Evolutionary conservation across 768 basidiomycete species (phyloP).

Genomic region (Austroboletus eburneus): DNA sequence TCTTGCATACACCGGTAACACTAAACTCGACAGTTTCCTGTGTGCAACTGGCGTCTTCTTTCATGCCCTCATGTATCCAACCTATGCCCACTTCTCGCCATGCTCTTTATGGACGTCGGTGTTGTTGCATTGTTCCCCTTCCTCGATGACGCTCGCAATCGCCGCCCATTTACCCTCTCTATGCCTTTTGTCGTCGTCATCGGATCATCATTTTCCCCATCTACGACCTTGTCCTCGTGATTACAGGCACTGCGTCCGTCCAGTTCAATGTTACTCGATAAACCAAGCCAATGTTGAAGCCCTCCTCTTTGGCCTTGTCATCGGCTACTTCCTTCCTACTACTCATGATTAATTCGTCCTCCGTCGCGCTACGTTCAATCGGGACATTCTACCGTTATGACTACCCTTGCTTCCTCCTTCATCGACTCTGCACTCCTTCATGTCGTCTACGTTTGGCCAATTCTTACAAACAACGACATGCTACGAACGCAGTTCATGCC

Average conservation of each 20-base stretch:
- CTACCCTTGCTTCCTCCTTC: conserved; percentile 13
- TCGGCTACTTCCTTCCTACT: conserved; percentile 46
- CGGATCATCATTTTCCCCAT: conserved; percentile 42
- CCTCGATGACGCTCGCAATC: conserved; percentile 42
- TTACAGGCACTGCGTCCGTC: no score
- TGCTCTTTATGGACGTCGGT: conserved; percentile 9
- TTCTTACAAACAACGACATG: conserved; percentile 1
- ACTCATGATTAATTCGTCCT: conserved; percentile 38
- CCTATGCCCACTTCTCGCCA: conserved; percentile 15
- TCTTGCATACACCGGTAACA: conserved; percentile 37
- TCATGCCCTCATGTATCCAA: conserved; percentile 27
- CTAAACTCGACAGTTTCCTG: conserved; percentile 35
- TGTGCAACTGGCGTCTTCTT: conserved; percentile 48
- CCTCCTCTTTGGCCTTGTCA: conserved; percentile 44
- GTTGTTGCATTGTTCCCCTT: conserved; percentile 35
- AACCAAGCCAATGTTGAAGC: conserved; percentile 49
- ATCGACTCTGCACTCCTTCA: conserved; percentile 23
- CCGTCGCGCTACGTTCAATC: conserved; percentile 14
- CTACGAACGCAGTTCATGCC: conserved; percentile 17
- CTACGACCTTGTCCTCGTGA: conserved; percentile 47
- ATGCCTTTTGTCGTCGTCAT: conserved; percentile 40
- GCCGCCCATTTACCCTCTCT: conserved; percentile 32
- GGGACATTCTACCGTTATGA: conserved; percentile 20
- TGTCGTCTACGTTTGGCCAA: conserved; percentile 22
- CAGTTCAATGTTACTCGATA: no score